Percentiles rank a stretch among this genome's conserved stretches.
Conservation (phyloP, 164 flowering plant species). For the Warburgia ugandensis region DNA sequence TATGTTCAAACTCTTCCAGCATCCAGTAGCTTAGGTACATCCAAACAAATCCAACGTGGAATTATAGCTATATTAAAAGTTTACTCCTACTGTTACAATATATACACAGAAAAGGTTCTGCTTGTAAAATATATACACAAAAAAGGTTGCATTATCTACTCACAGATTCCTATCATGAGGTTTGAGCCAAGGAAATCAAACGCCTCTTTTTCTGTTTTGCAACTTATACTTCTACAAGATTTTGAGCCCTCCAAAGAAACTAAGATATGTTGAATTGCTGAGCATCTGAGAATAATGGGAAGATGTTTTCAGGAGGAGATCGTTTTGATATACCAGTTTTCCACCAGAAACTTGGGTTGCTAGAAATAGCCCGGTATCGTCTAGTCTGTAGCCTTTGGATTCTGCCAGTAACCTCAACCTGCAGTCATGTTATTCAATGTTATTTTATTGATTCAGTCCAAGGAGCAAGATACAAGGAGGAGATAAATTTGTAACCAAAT, state of each 20-base stretch:
- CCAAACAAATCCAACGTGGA: too few relatives aligned
- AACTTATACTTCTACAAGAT: conserved; percentile 51
- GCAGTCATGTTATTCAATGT: conserved; percentile 13
- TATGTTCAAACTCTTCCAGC: too few relatives aligned
- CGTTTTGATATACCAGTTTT: conserved; percentile 40
- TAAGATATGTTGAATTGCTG: background rate
- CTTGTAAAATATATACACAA: conserved; percentile 1
- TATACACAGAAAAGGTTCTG: too few relatives aligned
- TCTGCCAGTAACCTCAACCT: conserved; percentile 92
- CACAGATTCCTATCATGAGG: conserved; percentile 89
- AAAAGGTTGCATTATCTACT: conserved; percentile 8
- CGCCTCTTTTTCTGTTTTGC: conserved; percentile 74
- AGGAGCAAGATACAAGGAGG: background rate
- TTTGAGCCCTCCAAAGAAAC: conserved; percentile 39
- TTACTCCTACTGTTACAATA: too few relatives aligned
- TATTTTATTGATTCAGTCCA: background rate
- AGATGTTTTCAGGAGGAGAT: background rate
- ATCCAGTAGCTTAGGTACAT: too few relatives aligned
- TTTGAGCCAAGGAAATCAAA: conserved; percentile 92
- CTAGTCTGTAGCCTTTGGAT: conserved; percentile 87
- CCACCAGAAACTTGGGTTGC: conserved; percentile 72
- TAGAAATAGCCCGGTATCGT: conserved; percentile 86
- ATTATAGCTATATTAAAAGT: too few relatives aligned
- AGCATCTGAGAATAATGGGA: too few relatives aligned
- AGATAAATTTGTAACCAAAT: too few relatives aligned